Conservation (phyloP, 208 protist species). For the Acanthamoeba divionensis region DNA sequence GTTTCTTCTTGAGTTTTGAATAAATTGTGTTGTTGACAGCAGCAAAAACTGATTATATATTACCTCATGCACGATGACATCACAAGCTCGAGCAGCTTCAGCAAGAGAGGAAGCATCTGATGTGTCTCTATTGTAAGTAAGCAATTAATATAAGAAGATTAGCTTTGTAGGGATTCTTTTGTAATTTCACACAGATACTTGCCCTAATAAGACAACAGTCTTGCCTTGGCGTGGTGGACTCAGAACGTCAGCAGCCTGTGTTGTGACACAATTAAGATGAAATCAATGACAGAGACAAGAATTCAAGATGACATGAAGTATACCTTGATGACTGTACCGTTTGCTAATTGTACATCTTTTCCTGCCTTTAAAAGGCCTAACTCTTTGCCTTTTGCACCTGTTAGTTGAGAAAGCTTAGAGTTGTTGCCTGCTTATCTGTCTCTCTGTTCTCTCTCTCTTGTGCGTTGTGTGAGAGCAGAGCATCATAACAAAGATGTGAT, state of each 20-base stretch:
- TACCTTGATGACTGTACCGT: constrained; percentile 52
- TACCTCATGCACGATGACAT: constrained; percentile 65
- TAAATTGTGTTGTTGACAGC: not conserved
- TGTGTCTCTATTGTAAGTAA: no score
- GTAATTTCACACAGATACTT: no score
- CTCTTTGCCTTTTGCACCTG: constrained; percentile 55
- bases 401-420: not conserved
- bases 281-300: not conserved
- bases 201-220: constrained; percentile 60
- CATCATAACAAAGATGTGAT: not conserved
- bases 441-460: no score
- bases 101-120: constrained; percentile 47
- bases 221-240: constrained; percentile 41
- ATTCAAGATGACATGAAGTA: not conserved
- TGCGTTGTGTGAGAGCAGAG: not conserved
- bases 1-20: no score
- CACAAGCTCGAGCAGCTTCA: constrained; percentile 55
- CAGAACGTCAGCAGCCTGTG: constrained; percentile 48
- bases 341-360: constrained; percentile 48
- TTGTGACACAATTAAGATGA: not conserved
- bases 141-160: no score
- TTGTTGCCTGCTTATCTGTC: no score
- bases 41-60: not conserved
- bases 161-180: no score
- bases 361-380: constrained; percentile 57